Percentiles rank a stretch among this genome's conserved stretches.
phyloP scores from a whole-genome alignment of 2,329 filamentous ascomycete species.

The Colletotrichum sp. region DNA sequence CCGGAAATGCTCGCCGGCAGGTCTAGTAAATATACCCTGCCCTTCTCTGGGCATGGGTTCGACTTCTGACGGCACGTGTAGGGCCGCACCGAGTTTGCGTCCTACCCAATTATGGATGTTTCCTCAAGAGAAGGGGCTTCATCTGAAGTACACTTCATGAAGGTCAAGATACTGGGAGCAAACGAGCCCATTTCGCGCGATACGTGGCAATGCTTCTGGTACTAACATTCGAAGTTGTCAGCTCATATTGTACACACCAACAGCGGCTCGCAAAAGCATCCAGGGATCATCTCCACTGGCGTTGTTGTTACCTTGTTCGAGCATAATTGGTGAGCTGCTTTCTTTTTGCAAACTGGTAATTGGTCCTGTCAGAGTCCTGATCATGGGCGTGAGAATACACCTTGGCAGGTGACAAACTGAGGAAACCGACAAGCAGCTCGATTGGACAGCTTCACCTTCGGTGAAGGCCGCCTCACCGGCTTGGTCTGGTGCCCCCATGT shows the following conservation, averaged over 20 bases:
- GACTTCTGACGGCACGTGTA: background rate
- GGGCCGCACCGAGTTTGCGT: background rate
- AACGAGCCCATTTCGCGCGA: background rate
- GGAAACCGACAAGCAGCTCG: background rate
- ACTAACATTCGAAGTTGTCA: background rate
- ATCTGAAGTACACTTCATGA: background rate
- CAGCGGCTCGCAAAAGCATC: background rate
- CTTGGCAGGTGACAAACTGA: background rate
- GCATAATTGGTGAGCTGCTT: background rate
- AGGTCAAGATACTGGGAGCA: background rate
- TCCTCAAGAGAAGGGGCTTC: background rate
- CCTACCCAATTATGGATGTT: background rate
- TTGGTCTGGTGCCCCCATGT: background rate
- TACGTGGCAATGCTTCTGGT: background rate
- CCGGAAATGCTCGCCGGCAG: background rate
- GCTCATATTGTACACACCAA: background rate
- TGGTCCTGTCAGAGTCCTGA: background rate
- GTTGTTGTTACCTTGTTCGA: background rate
- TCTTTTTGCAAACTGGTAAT: background rate
- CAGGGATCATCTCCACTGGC: background rate
- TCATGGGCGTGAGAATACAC: background rate
- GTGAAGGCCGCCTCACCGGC: conserved; percentile 1
- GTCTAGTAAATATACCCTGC: background rate
- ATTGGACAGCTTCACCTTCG: background rate
- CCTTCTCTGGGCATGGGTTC: background rate